Conservation (phyloP, 352 stramenopile species). For the Pilasporangium apinafurcum region DNA sequence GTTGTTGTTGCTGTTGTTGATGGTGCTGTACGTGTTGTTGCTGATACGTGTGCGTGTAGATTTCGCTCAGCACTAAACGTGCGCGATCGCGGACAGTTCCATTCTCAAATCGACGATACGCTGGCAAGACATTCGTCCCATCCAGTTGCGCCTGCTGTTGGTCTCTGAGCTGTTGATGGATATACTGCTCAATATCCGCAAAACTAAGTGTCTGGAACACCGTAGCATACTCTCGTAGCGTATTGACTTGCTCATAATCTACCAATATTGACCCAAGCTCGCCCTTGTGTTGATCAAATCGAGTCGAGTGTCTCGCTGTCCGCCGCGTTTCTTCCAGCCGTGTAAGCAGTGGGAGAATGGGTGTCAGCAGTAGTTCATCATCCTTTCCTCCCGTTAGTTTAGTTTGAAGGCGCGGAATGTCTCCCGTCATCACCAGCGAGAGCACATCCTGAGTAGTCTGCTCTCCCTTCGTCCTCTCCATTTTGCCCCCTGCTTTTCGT, state of each 20-base stretch:
- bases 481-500: too few species aligned
- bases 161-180: constrained; percentile 2
- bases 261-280: constrained; percentile 21
- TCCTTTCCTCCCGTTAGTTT: too few species aligned
- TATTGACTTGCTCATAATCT: constrained; percentile 24
- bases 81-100: constrained; percentile 18
- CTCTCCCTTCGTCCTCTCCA: too few species aligned
- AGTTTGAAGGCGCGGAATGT: too few species aligned
- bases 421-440: too few species aligned
- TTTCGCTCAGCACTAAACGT: constrained; percentile 29
- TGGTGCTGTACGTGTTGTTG: too few species aligned
- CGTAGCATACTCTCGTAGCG: constrained; percentile 32
- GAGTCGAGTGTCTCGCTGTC: background rate
- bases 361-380: constrained; percentile 21
- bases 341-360: constrained; percentile 42
- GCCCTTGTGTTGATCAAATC: background rate
- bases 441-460: too few species aligned
- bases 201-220: constrained; percentile 22
- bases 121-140: background rate
- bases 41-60: too few species aligned
- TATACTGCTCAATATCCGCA: constrained; percentile 13
- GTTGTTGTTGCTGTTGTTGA: constrained; percentile 2
- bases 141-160: constrained; percentile 1
- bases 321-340: constrained; percentile 29
- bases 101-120: constrained; percentile 47